Evolutionary conservation across 805 yeast genomes (phyloP).

Genomic region (Cephaloascus albidus): DNA sequence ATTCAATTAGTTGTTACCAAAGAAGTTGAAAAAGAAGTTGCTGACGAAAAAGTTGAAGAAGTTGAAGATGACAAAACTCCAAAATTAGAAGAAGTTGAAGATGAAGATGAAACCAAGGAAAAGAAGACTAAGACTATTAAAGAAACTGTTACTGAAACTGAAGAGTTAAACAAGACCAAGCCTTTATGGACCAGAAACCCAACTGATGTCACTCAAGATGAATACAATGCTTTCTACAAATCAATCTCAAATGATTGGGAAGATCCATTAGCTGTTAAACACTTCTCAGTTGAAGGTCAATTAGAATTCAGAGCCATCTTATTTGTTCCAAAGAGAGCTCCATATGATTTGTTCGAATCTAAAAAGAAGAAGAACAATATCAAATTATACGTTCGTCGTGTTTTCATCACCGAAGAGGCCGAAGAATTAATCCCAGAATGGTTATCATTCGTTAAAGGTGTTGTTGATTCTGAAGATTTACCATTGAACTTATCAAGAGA

Average conservation of each 20-base stretch:
- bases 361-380: slow-evolving; percentile 99
- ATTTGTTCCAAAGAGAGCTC: slow-evolving; percentile 98
- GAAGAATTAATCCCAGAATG: slow-evolving; percentile 99
- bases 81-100: slow-evolving; percentile 68
- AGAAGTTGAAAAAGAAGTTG: slow-evolving; percentile 97
- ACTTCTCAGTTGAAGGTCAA: slow-evolving; percentile 99
- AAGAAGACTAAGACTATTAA: slow-evolving; percentile 80
- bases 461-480: slow-evolving; percentile 98
- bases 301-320: slow-evolving; percentile 97
- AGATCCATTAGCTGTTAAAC: slow-evolving; percentile 99
- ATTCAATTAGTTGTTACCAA: slow-evolving; percentile 96
- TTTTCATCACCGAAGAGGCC: slow-evolving; percentile 98
- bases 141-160: slow-evolving; percentile 91
- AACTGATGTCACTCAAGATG: slow-evolving; percentile 93
- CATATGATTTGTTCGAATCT: slow-evolving; percentile 94
- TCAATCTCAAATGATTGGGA: slow-evolving; percentile 99
- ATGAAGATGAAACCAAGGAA: slow-evolving; percentile 58
- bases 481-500: slow-evolving; percentile 99
- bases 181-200: slow-evolving; percentile 99
- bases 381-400: slow-evolving; percentile 98
- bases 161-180: slow-evolving; percentile 97
- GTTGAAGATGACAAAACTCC: slow-evolving; percentile 58
- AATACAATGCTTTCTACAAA: slow-evolving; percentile 98
- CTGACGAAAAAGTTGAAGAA: slow-evolving; percentile 40
- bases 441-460: slow-evolving; percentile 97